Conservation (phyloP, 352 stramenopile genomes). For the Globisporangium recalcitrans region DNA sequence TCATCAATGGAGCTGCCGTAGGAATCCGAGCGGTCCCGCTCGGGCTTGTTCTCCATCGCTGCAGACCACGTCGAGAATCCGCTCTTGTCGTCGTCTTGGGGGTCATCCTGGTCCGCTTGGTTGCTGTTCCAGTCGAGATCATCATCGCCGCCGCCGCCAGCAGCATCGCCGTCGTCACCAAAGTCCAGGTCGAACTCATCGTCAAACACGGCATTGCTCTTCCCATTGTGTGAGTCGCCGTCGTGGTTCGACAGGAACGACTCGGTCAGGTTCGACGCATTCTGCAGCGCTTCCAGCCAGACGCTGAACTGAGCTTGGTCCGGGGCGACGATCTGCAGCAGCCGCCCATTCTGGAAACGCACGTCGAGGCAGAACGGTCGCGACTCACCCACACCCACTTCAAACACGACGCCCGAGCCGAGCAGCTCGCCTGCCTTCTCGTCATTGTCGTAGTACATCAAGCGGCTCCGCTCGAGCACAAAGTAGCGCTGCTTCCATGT, state of each 20-base stretch:
- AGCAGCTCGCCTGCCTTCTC: slow-evolving; percentile 34
- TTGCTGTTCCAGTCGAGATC: slow-evolving; percentile 32
- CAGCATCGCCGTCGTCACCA: slow-evolving; percentile 17
- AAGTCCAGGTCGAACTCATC: slow-evolving; percentile 52
- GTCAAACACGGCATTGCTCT: slow-evolving; percentile 18
- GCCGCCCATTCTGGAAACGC: slow-evolving; percentile 67
- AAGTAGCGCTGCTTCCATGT: slow-evolving; percentile 84
- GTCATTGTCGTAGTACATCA: slow-evolving; percentile 51
- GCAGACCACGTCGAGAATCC: slow-evolving; percentile 46
- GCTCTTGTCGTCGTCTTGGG: slow-evolving; percentile 25
- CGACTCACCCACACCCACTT: slow-evolving; percentile 46
- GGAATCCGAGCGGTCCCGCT: slow-evolving; percentile 26
- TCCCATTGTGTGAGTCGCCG: slow-evolving; percentile 6
- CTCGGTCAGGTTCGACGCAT: slow-evolving; percentile 55
- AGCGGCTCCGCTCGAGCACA: slow-evolving; percentile 49
- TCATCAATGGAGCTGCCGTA: slow-evolving; percentile 30
- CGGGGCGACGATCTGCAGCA: slow-evolving; percentile 58
- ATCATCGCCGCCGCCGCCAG: slow-evolving; percentile 7
- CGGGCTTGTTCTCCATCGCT: slow-evolving; percentile 45
- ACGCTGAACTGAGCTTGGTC: slow-evolving; percentile 45
- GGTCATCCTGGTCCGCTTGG: slow-evolving; percentile 27
- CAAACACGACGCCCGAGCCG: slow-evolving; percentile 63
- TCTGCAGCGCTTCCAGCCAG: slow-evolving; percentile 49
- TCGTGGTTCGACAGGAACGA: slow-evolving; percentile 48
- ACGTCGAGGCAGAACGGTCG: slow-evolving; percentile 62